A percentile compares a stretch with the other conserved stretches of the same genome.
phyloP scores from a whole-genome alignment of 495 filamentous ascomycete genomes.

The Aspergillus coremiiformis region DNA sequence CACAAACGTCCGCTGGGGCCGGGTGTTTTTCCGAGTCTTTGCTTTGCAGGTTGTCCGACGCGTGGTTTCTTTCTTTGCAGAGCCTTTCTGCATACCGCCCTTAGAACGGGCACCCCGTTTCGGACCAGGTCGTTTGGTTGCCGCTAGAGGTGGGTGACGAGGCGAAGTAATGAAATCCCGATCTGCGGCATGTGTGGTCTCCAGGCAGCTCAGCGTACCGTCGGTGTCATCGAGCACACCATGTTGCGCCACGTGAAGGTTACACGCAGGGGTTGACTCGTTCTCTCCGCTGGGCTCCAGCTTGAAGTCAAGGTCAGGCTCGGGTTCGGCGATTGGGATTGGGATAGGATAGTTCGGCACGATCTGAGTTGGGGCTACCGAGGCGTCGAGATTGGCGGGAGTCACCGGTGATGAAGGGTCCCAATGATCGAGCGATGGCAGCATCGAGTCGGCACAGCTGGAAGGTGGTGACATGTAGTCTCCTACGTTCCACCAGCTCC shows the following conservation, averaged over 20 bases:
- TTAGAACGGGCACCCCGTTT: not conserved
- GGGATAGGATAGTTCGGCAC: slow-evolving; percentile 2
- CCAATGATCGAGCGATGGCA: slow-evolving; percentile 8
- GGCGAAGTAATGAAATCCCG: not conserved
- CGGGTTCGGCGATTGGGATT: slow-evolving; percentile 4
- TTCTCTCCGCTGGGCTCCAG: no score
- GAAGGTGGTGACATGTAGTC: slow-evolving; percentile 18
- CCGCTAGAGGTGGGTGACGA: not conserved
- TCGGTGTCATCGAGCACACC: not conserved
- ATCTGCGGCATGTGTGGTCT: not conserved
- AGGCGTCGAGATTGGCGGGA: slow-evolving; percentile 11
- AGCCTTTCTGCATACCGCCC: not conserved
- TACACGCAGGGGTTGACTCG: not conserved
- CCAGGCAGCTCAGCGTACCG: not conserved
- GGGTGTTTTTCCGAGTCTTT: slow-evolving; percentile 2
- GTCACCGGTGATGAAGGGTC: slow-evolving; percentile 14
- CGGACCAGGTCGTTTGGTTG: not conserved
- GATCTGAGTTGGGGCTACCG: slow-evolving; percentile 3
- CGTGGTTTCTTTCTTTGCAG: slow-evolving; percentile 1
- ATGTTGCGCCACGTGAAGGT: not conserved
- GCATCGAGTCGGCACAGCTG: slow-evolving; percentile 18
- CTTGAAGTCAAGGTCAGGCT: not conserved
- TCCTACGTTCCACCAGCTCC: slow-evolving; percentile 12
- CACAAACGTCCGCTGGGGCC: slow-evolving; percentile 57
- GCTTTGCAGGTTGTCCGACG: slow-evolving; percentile 1